Evolutionary conservation across 78 protist species (phyloP), one percentile per base, ranked within the genome.

Genomic region (Dictyostelium purpureum): DNA sequence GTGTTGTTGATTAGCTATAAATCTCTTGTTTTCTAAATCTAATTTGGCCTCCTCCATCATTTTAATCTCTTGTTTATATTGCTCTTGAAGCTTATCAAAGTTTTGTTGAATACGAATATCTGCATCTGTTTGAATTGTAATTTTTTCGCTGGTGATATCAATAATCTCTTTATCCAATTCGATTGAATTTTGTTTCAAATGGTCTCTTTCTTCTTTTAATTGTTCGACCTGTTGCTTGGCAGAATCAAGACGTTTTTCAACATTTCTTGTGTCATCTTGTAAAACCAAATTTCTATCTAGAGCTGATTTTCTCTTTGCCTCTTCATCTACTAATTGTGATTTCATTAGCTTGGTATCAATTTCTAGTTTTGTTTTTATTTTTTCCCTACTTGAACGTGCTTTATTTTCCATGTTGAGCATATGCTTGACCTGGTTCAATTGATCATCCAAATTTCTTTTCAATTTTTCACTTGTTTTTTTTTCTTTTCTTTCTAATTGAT

Each of bases 331-430:
- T 0, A 85, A 26, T 11, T 66, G 24, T 5, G 83, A 56, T 47
- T 85, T 77, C 80, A 85, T 51, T 35, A 61, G 49, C 6, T 85
- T 85, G 16, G 80, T 73, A 40, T 85, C 92, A 38, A 31, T 70
- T 66, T 85, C 92, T 49, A 85, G 47, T 52, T 85, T 85, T 10
- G 71, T 31, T 61, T 85, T 85, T 18, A 76, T 24, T 40, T 85
- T 85, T 33, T 85, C 92, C 21, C 61, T 70, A 1, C 31, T 42
- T 2, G 59, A 4, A 43, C 75, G 54, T 31, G 66, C 38, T 43
- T 73, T 85, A 28, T 19, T 54, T 42, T 85, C 92, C 0, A 69
- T 2, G 45, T 45, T 79, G 12, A 85, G 40, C 26, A 85, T 59
- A 24, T 73, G 82, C 18, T 74, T 51, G 2, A 79, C 92, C 24